Evolutionary conservation across 148 eudicot genomes (phyloP), one percentile per base, ranked within the genome.

Genomic region (Rhododendron mucronatum): DNA sequence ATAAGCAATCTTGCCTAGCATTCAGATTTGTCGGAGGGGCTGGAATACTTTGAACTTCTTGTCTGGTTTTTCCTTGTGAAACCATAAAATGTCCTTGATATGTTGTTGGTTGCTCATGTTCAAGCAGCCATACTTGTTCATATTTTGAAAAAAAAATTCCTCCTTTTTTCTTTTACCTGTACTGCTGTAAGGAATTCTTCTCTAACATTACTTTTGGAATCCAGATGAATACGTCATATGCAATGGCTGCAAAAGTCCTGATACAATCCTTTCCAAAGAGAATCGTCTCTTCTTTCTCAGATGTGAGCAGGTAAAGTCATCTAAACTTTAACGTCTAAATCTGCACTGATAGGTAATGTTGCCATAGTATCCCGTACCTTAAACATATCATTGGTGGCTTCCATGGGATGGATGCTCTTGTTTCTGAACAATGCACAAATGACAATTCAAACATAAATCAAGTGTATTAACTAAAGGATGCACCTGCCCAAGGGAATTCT

Each of bases 191-290:
- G 6, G 30, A 73, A 33, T 71, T 47, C 3, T 78, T 23, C 44
- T 69, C 33, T 77, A 23, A 85, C 73, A 76, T 13, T 57, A 5
- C 23, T 57, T 78, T 87, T 50, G 35, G 83, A 83, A 71, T 84
- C 81, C 90, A 92, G 94, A 91, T 88, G 93, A 92, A 82, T 92
- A 91, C 84, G 94, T 92, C 69, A 87, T 87, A n/a, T 92, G 93
- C 86, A 85, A 85, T 84, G 81, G 86, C 81, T 91, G 93, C 85
- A 90, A 90, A 89, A 89, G 92, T 88, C 90, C 92, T 16, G 93
- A 91, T 80, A 92, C 94, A 79, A 88, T 85, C 79, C 89, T 92
- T 71, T 84, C 91, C 30, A 86, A 87, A 55, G 89, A 87, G 86
- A 87, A 87, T 18, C 91, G 86, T 5, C 78, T 84, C 85, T 81